Evolutionary conservation across 345 rosid species (phyloP), one percentile per base, ranked within the genome.

Genomic region (Boechera retrofracta): DNA sequence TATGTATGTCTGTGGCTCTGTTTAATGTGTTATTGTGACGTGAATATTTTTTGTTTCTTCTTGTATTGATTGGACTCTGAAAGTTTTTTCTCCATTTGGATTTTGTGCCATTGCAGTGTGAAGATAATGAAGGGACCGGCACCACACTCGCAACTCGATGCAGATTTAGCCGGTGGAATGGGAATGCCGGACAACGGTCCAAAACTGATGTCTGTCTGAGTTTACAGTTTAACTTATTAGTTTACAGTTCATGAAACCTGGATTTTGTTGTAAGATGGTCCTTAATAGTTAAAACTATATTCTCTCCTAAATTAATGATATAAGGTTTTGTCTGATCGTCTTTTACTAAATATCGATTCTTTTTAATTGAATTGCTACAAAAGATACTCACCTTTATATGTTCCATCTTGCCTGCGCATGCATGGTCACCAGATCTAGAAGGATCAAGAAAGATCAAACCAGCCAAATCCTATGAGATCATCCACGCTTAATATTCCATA

Each of bases 121-220:
- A 94, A 92, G 88, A 81, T 72, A 52, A 85, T 94, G 98, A 70
- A 64, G 24, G 95, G 97, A 64, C 86, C 86, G 31, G 94, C 94
- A 15, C 98, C 98, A 10, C 98, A 94, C 71, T 81, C 95, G 9
- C 98, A 94, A 77, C 93, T 94, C 4, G 97, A 94, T 80, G 98
- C 98, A 7, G 98, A 92, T 13, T 85, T 91, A 72, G 98, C 99
- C 7, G 92, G 80, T 66, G 99, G 98, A 79, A 92, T 88, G 99
- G 99, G 98, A 31, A 87, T 84, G 90, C 99, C 99, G 0, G 97
- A 95, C 70, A 90, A 90, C 84, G 98, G 98, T 18, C 89, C 89
- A 11, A 88, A 85, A 81, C 86, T 94, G 66, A 77, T 77, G 81
- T 16, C 77, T 77, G 65, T 5, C 6, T 77, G 63, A 77, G 55